phyloP scores from a whole-genome alignment of 192 early-diverging fungal species.

The Funneliformis mosseae region DNA sequence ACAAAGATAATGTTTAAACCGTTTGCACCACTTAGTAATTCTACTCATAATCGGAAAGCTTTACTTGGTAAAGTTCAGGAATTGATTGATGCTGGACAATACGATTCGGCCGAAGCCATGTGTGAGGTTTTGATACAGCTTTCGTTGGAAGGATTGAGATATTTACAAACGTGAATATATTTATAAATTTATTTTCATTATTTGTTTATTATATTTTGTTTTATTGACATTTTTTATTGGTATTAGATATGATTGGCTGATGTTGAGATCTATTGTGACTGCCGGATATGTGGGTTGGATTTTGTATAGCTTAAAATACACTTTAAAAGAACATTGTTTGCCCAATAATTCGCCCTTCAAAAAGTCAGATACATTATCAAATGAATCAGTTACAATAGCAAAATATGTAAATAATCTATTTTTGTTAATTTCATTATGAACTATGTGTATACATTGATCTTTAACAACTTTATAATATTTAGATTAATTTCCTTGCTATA shows the following conservation, averaged over 20 bases:
- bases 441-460: too few relatives aligned
- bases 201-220: background rate
- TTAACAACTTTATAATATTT: background rate
- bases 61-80: constrained; percentile 60
- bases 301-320: constrained; percentile 77
- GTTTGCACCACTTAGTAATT: constrained; percentile 65
- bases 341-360: background rate
- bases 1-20: constrained; percentile 82
- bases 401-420: background rate
- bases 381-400: background rate
- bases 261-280: constrained; percentile 81
- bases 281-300: constrained; percentile 93
- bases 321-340: constrained; percentile 65
- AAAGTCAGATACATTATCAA: background rate
- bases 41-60: constrained; percentile 51
- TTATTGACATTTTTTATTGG: background rate
- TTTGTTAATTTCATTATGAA: too few relatives aligned
- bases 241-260: constrained; percentile 86
- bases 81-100: constrained; percentile 61
- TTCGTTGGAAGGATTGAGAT: constrained; percentile 84
- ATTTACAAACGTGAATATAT: constrained; percentile 75
- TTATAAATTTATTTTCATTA: background rate
- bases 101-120: constrained; percentile 67
- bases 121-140: constrained; percentile 65
- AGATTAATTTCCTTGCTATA: constrained; percentile 45